Evolutionary conservation across 495 filamentous ascomycete genomes (phyloP).

Genomic region (Aspergillus haitiensis): DNA sequence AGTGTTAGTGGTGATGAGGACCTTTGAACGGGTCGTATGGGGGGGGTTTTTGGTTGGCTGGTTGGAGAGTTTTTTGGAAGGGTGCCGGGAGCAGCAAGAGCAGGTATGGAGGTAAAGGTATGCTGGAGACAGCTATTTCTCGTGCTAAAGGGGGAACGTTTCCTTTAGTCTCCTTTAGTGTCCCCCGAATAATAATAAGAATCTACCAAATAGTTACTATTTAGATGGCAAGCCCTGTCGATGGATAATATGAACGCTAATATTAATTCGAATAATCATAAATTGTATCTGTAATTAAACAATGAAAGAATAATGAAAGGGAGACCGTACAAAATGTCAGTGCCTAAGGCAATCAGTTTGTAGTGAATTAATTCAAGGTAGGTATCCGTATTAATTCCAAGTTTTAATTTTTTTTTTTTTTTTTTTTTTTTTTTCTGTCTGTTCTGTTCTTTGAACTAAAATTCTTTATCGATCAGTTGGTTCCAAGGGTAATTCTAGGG

Average conservation of each 20-base stretch:
- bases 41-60: constrained; percentile 22
- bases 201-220: not conserved
- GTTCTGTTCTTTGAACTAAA: not conserved
- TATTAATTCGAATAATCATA: too few species aligned
- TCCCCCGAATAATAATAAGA: not conserved
- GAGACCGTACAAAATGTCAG: not conserved
- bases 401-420: not conserved
- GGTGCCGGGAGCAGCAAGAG: constrained; percentile 22
- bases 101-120: constrained; percentile 8
- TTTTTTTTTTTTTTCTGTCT: not conserved
- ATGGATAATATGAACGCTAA: not conserved
- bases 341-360: not conserved
- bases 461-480: not conserved
- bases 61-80: constrained; percentile 21
- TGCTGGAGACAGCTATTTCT: constrained; percentile 10
- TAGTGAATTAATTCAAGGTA: not conserved
- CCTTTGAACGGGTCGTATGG: constrained; percentile 26
- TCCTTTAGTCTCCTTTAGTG: constrained; percentile 4
- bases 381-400: too few species aligned
- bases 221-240: not conserved
- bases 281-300: not conserved
- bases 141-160: not conserved
- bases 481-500: constrained; percentile 9
- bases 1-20: constrained; percentile 24
- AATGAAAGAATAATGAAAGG: not conserved